phyloP scores from a whole-genome alignment of 23 red algal genomes.

The Gracilariopsis chorda region DNA sequence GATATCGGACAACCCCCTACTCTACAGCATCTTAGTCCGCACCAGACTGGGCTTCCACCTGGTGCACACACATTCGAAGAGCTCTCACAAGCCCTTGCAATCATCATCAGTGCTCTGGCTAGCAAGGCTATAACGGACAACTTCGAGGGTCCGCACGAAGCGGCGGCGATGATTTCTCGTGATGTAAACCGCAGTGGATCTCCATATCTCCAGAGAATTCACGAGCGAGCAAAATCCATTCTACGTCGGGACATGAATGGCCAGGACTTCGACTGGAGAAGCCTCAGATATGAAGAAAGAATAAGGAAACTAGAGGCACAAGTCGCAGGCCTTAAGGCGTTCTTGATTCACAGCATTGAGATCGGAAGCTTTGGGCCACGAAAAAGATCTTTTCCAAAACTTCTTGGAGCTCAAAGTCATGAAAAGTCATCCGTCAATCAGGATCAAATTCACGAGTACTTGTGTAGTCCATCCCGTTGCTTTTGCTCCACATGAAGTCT shows the following conservation, averaged over 20 bases:
- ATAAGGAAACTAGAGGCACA: constrained; percentile 58
- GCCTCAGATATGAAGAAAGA: constrained; percentile 41
- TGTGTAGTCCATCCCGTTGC: not conserved
- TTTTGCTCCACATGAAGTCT: not conserved
- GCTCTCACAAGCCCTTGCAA: constrained; percentile 50
- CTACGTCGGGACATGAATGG: constrained; percentile 5
- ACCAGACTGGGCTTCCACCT: constrained; percentile 30
- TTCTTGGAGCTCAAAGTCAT: not conserved
- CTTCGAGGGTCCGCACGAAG: constrained; percentile 50
- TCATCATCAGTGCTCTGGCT: constrained; percentile 40
- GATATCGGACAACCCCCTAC: constrained; percentile 49
- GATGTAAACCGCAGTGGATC: constrained; percentile 54
- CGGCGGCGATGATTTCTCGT: constrained; percentile 28
- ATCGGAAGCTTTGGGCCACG: not conserved
- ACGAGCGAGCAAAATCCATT: constrained; percentile 57
- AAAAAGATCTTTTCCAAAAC: constrained; percentile 24
- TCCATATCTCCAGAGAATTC: constrained; percentile 37
- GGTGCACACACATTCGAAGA: constrained; percentile 65
- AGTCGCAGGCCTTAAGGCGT: constrained; percentile 27
- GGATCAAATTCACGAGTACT: constrained; percentile 3
- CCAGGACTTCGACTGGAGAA: constrained; percentile 41
- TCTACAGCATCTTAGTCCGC: constrained; percentile 46
- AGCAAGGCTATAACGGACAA: constrained; percentile 41
- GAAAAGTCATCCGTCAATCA: not conserved
- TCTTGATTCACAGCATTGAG: constrained; percentile 13